A percentile compares a stretch with the other conserved stretches of the same genome.
These are phyloP conservation scores for Cephalotrichum gorgonifer DNA, from an alignment of 2,329 filamentous ascomycete genomes.

Conservation along the genomic window DNA sequence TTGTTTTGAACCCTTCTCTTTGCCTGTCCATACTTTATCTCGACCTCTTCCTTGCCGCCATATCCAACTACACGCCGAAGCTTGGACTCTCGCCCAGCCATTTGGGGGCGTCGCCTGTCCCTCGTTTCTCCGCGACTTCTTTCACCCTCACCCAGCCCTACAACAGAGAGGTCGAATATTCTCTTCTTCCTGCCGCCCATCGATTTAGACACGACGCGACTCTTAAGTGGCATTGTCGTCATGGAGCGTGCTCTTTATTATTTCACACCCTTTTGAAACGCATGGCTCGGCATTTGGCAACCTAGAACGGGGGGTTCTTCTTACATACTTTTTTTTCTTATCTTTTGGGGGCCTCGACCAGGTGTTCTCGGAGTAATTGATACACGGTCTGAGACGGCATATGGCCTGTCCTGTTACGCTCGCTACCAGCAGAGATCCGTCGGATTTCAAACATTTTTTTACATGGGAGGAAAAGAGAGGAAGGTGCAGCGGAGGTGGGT, in stretches of 20 bases:
- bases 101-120: not conserved
- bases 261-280: not conserved
- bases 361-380: conserved; percentile 5
- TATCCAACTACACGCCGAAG: not conserved
- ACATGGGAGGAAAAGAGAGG: not conserved
- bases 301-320: conserved; percentile 1
- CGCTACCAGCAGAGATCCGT: conserved; percentile 1
- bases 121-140: conserved; percentile 1
- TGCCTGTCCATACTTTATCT: conserved; percentile 1
- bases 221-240: not conserved
- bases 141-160: not conserved
- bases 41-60: conserved; percentile 1
- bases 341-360: conserved; percentile 1
- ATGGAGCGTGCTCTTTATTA: not conserved
- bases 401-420: conserved; percentile 6
- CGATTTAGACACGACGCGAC: not conserved
- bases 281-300: conserved; percentile 4
- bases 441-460: not conserved
- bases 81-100: conserved; percentile 3
- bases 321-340: conserved; percentile 1
- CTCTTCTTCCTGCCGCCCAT: not conserved
- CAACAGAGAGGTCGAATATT: not conserved
- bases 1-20: not conserved
- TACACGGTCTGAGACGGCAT: conserved; percentile 2
- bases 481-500: not conserved